Base-by-base conservation (phyloP, 345 rosid genomes). In the Raphanus sativus region DNA sequence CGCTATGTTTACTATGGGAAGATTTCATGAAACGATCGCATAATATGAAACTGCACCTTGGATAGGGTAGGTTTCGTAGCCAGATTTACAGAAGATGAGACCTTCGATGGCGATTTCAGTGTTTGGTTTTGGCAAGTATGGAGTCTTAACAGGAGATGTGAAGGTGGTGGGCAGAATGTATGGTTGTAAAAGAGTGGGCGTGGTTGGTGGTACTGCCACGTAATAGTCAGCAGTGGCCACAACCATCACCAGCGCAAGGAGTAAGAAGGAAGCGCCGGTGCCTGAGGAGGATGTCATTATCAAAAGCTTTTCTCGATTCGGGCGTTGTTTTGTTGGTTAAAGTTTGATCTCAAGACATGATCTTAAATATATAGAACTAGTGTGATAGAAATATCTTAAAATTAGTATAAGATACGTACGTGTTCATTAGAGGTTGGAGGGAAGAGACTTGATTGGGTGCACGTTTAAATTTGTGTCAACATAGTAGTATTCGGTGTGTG, bases 31-130 rank as follows among this genome's bases (percentile, higher is more conserved):
- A 30, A 72, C 45, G 50, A 30, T 62, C 16, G 21, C 48, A 29
- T 6, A 71, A 42, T 71, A 61, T 42, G n/a, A 36, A 61, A 52
- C 32, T 70, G 65, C 74, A 89, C 94, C 88, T 87, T 80, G 70
- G 62, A 88, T 70, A 15, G 89, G 92, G 69, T 75, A 60, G 50
- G 69, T 40, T 25, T 78, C 70, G 62, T 75, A 24, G 68, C 38
- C 72, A 65, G 77, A 71, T 32, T 71, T 77, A 71, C 81, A 77
- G 7, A 74, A 24, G 80, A 77, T 30, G 81, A 73, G 28, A 60
- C 69, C 77, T 71, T 73, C 76, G 13, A 77, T 70, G 81, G 77
- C 73, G 15, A 73, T 10, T 60, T 74, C 73, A 21, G 77, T 75
- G 15, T 67, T 65, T 60, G 78, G 55, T 68, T 65, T 77, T 8